A percentile compares a stretch with the other conserved stretches of the same genome.
Evolutionary conservation across 495 filamentous ascomycete species (phyloP).

Genomic region (Penicillium psychrofluorescens): DNA sequence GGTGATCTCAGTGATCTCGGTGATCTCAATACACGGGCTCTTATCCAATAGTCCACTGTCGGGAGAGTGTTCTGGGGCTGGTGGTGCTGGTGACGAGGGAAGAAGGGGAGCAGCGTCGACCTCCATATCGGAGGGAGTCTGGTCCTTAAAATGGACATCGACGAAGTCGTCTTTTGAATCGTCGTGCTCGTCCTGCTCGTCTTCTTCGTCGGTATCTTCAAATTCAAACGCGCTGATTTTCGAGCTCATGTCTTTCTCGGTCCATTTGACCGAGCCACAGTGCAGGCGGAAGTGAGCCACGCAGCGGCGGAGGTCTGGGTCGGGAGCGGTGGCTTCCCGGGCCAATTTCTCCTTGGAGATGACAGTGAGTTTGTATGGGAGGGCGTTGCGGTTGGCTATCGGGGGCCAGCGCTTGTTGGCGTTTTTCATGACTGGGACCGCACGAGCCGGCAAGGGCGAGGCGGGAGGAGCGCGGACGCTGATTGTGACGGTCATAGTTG

Average conservation of each 20-base stretch:
- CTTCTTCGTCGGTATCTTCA: constrained; percentile 29
- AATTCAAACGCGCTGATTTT: constrained; percentile 38
- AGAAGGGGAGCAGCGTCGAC: constrained; percentile 1
- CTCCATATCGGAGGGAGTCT: constrained; percentile 1
- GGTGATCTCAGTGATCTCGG: constrained; percentile 11
- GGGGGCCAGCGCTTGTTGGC: constrained; percentile 37
- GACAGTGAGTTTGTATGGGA: constrained; percentile 36
- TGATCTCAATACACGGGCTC: constrained; percentile 3
- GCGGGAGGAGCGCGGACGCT: constrained; percentile 6
- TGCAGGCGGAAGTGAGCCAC: constrained; percentile 36
- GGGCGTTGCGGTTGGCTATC: constrained; percentile 33
- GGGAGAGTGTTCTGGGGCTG: constrained; percentile 1
- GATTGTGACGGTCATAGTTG: constrained; percentile 12
- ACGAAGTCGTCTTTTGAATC: constrained; percentile 1
- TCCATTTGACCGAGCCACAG: constrained; percentile 31
- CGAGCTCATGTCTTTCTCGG: constrained; percentile 36
- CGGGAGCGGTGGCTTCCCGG: constrained; percentile 33
- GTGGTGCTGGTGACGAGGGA: not conserved
- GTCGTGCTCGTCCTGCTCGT: constrained; percentile 16
- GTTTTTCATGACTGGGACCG: constrained; percentile 17
- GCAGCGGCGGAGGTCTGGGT: constrained; percentile 37
- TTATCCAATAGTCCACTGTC: constrained; percentile 11
- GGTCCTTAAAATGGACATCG: constrained; percentile 5
- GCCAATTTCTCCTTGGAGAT: constrained; percentile 36
- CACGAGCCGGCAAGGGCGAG: constrained; percentile 11